Percentiles rank a stretch among this genome's conserved stretches.
phyloP scores from a whole-genome alignment of 805 yeast species.

The Hanseniaspora guilliermondii region DNA sequence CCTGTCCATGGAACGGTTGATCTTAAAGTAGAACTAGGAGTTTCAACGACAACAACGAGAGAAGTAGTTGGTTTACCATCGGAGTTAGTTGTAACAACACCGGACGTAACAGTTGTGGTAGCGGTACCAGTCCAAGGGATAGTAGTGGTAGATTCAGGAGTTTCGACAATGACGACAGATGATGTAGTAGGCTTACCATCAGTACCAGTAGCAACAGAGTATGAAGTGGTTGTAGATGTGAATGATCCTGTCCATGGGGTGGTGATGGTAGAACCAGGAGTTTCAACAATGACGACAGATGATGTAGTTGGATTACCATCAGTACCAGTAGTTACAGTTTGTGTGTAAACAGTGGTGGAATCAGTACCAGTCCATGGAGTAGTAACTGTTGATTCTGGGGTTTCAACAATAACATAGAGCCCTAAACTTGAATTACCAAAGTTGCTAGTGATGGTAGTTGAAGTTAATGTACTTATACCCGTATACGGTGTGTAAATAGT shows the following conservation, averaged over 20 bases:
- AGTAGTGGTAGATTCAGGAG: not conserved
- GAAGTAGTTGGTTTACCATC: not conserved
- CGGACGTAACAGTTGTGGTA: not conserved
- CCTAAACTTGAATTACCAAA: not conserved
- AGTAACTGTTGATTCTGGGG: not conserved
- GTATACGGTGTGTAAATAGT: not conserved
- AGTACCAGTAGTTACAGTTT: not conserved
- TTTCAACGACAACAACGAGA: not conserved
- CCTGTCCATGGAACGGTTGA: not conserved
- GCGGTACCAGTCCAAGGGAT: not conserved
- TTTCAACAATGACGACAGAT: too few relatives aligned
- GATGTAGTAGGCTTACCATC: too few relatives aligned
- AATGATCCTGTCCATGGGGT: conserved; percentile 3
- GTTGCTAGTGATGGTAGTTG: not conserved
- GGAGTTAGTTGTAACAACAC: not conserved
- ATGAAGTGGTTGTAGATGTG: too few relatives aligned
- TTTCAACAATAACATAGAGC: not conserved
- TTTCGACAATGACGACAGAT: not conserved
- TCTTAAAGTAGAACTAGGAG: not conserved
- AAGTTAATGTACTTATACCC: not conserved
- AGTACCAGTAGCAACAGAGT: too few relatives aligned
- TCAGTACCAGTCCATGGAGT: conserved; percentile 4
- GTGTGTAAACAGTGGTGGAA: not conserved
- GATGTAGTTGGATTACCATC: not conserved
- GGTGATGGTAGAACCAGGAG: not conserved